Evolutionary conservation across 768 basidiomycete species (phyloP), one percentile per base, ranked within the genome.

Genomic region (Tulasnella sp.): DNA sequence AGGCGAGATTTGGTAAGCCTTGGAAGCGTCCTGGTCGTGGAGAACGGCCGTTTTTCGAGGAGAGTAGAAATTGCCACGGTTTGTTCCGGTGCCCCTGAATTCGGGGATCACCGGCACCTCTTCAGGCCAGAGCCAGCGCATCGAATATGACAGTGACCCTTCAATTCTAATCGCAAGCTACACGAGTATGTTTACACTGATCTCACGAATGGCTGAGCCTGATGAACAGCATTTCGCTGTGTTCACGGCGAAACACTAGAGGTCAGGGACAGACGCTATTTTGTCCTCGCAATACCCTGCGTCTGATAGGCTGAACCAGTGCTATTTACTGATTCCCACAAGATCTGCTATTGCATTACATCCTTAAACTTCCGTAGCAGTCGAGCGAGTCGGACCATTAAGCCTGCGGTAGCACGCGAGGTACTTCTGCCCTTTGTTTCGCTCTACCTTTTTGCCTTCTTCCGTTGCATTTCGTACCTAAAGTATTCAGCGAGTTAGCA

Each of bases 361-460:
- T n/a, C n/a, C n/a, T 59, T 29, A 59, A 59, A 29, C 11, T 59
- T 59, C 52, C 11, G 16, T 29, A 5, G 7, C 52, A 4, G 22
- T 29, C 5, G 52, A 16, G 2, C 52, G 19, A 12, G 52, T 59
- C 22, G 52, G 52, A 9, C 52, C 52, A 59, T 78, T 76, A 26
- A 89, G 84, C 76, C 94, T 84, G 77, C 86, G 84, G 81, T 94
- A 98, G 79, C 94, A 96, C 5, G 92, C 93, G 37, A 96, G 84
- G 89, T 90, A 95, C 80, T 98, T 98, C 62, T 91, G 85, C 32
- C 95, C 95, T 22, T 84, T 83, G 78, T 97, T 98, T 78, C 96
- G 83, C 79, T 92, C 92, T 0, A 98, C 97, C 80, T 99, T 99
- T 80, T 89, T 93, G 5, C 97, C 96, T 81, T 99, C 97, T 80